Evolutionary conservation across 2,329 filamentous ascomycete species (phyloP).

Genomic region (Zymoseptoria crescenta): DNA sequence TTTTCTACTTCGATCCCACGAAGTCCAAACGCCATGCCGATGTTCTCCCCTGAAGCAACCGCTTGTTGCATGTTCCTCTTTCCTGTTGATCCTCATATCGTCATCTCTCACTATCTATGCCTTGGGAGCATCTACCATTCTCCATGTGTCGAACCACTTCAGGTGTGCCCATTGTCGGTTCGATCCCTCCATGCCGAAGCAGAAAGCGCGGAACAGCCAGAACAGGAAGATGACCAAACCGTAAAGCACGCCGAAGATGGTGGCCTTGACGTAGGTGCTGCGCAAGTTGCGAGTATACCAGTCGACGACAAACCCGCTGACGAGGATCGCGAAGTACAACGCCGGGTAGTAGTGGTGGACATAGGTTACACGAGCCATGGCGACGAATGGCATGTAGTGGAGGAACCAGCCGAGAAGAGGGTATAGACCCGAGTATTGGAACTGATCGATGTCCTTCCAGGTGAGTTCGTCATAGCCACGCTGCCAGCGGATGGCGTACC

Average conservation of each 20-base stretch:
- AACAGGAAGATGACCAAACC: constrained; percentile 70
- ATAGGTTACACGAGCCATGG: constrained; percentile 98
- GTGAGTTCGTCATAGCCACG: constrained; percentile 82
- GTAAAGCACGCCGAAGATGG: constrained; percentile 69
- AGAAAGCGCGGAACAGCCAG: constrained; percentile 83
- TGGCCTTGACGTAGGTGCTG: constrained; percentile 53
- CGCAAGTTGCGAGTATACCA: constrained; percentile 66
- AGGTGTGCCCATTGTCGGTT: constrained; percentile 82
- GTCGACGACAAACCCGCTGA: constrained; percentile 79
- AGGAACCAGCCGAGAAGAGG: constrained; percentile 90
- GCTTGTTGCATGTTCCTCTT: constrained; percentile 1
- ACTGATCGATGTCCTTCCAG: constrained; percentile 75
- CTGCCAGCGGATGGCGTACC: constrained; percentile 93
- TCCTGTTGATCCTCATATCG: background rate
- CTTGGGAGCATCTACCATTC: constrained; percentile 54
- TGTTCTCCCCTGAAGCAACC: background rate
- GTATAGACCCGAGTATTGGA: constrained; percentile 89
- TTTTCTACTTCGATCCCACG: constrained; percentile 3
- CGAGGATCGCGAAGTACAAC: constrained; percentile 91
- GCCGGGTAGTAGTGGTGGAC: constrained; percentile 99
- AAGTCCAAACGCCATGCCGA: constrained; percentile 5
- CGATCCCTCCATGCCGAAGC: constrained; percentile 87
- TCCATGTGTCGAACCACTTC: constrained; percentile 89
- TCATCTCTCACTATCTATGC: constrained; percentile 23
- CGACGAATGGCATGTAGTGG: constrained; percentile 89